Percentiles rank a stretch among this genome's conserved stretches.
These are phyloP conservation scores for Coffea humblotiana DNA, from an alignment of 305 asterid species.

Conservation along the genomic window DNA sequence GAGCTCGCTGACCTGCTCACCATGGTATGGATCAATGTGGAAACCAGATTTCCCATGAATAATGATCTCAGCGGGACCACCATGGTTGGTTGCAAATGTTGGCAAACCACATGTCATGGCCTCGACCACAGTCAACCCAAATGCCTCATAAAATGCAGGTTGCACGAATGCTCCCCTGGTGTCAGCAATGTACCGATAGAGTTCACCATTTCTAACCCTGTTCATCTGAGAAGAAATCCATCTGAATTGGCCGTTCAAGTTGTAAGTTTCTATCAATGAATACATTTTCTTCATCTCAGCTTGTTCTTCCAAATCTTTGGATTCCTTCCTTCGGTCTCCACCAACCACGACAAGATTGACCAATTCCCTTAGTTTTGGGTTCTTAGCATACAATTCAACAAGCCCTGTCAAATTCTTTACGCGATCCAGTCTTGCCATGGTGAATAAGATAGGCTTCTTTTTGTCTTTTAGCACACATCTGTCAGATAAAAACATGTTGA, in stretches of 20 bases:
- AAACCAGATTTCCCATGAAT: slow-evolving; percentile 44
- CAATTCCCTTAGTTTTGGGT: slow-evolving; percentile 34
- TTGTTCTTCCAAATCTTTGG: slow-evolving; percentile 48
- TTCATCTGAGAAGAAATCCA: slow-evolving; percentile 55
- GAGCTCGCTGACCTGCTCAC: slow-evolving; percentile 39
- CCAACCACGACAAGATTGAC: slow-evolving; percentile 45
- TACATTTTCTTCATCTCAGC: slow-evolving; percentile 50
- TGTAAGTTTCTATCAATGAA: slow-evolving; percentile 32
- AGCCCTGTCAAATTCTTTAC: slow-evolving; percentile 46
- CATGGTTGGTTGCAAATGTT: slow-evolving; percentile 41
- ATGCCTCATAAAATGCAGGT: slow-evolving; percentile 48
- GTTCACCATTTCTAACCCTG: slow-evolving; percentile 47
- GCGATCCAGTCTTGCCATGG: slow-evolving; percentile 46
- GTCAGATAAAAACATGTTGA: neutral
- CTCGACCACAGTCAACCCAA: slow-evolving; percentile 50
- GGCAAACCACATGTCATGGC: slow-evolving; percentile 56
- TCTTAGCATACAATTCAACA: slow-evolving; percentile 43
- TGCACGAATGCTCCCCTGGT: slow-evolving; percentile 46
- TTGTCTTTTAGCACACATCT: slow-evolving; percentile 41
- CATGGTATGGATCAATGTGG: slow-evolving; percentile 47
- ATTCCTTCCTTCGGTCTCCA: slow-evolving; percentile 46
- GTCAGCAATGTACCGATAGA: slow-evolving; percentile 42
- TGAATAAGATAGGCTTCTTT: slow-evolving; percentile 41
- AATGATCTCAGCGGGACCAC: slow-evolving; percentile 52
- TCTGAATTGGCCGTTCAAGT: slow-evolving; percentile 45